Percentiles rank a stretch among this genome's conserved stretches.
Conservation (phyloP, 257 asterid genomes). For the Solanum rostratum region DNA sequence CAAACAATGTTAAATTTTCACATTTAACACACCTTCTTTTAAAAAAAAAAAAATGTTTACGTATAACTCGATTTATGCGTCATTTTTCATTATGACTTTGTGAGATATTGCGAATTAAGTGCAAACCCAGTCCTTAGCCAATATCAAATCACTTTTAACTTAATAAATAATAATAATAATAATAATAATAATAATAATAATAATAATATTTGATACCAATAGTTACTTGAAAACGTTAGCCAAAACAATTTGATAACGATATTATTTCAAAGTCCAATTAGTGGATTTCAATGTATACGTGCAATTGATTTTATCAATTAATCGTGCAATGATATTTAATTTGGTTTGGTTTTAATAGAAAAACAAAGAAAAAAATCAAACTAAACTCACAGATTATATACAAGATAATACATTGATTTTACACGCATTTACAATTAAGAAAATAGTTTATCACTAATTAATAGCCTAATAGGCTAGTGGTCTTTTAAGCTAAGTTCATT, state of each 20-base stretch:
- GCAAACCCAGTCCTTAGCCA: background rate
- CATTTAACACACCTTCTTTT: background rate
- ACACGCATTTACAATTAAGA: no score
- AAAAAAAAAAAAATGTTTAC: background rate
- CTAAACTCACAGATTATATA: no score
- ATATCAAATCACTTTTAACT: background rate
- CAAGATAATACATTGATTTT: no score
- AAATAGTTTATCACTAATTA: no score
- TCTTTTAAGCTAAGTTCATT: background rate
- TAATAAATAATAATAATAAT: background rate
- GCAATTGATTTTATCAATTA: background rate
- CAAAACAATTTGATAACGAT: background rate
- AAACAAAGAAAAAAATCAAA: no score
- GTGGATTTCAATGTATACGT: background rate
- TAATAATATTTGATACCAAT: background rate
- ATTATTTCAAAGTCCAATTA: background rate
- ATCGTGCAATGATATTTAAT: no score
- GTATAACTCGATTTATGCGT: background rate
- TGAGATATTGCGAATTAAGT: background rate
- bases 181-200: background rate
- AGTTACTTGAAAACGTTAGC: background rate
- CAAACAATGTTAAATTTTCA: background rate
- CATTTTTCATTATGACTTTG: background rate
- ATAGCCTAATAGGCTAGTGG: no score
- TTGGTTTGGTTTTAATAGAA: no score